These are phyloP conservation scores for Purpureocillium takamizusanense DNA, from an alignment of 2,329 filamentous ascomycete species.

Conservation along the genomic window DNA sequence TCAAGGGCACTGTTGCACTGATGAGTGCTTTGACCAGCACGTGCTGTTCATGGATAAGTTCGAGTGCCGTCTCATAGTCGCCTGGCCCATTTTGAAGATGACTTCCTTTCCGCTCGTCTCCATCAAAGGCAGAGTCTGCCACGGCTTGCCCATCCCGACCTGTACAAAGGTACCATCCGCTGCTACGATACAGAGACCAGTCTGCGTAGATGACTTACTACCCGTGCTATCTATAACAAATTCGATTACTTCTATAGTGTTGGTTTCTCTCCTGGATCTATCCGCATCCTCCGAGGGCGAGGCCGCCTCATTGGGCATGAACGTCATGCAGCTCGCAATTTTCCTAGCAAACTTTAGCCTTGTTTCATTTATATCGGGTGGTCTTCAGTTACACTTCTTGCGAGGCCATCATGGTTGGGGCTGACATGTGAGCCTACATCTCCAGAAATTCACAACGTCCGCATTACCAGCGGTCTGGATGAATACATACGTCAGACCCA, in stretches of 20 bases:
- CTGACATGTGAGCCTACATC: conserved; percentile 9
- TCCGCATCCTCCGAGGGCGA: conserved; percentile 9
- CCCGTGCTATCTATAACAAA: conserved; percentile 11
- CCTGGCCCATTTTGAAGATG: conserved; percentile 25
- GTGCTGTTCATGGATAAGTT: conserved; percentile 2
- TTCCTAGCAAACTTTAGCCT: conserved; percentile 11
- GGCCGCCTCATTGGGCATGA: background rate
- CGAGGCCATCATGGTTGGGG: conserved; percentile 9
- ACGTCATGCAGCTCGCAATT: background rate
- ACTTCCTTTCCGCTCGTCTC: conserved; percentile 31
- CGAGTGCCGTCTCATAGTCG: conserved; percentile 12
- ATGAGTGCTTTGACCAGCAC: conserved; percentile 3
- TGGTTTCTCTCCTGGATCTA: background rate
- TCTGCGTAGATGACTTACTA: conserved; percentile 9
- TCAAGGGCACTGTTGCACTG: background rate
- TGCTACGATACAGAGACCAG: conserved; percentile 19
- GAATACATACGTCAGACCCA: conserved; percentile 16
- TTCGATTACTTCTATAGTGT: conserved; percentile 3
- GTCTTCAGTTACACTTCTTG: conserved; percentile 10
- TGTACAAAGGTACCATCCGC: conserved; percentile 45
- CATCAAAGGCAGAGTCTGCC: conserved; percentile 42
- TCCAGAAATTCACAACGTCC: no score
- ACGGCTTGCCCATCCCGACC: conserved; percentile 50
- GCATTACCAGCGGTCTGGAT: no score
- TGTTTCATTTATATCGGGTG: conserved; percentile 18